Percentiles rank a stretch among this genome's conserved stretches.
phyloP scores from a whole-genome alignment of 441 rosid species.

The Sinapis alba region DNA sequence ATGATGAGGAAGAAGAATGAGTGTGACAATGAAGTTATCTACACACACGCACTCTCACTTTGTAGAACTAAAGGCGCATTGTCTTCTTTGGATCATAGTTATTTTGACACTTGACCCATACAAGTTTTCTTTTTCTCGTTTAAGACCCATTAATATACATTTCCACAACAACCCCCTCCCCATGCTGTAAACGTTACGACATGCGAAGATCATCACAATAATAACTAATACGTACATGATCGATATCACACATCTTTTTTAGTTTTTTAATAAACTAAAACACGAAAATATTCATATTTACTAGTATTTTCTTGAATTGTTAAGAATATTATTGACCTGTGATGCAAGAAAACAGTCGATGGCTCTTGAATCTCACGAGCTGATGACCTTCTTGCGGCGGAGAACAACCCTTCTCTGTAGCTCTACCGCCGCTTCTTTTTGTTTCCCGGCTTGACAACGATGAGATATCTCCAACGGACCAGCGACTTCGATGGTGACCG shows the following conservation, averaged over 20 bases:
- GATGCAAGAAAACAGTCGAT: not conserved
- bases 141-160: not conserved
- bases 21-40: not conserved
- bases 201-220: not conserved
- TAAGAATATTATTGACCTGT: not conserved
- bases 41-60: not conserved
- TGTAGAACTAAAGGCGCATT: not conserved
- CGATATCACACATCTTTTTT: not conserved
- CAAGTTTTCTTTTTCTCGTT: not conserved
- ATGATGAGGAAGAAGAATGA: not conserved
- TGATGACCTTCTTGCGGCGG: constrained; percentile 9
- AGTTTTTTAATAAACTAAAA: not conserved
- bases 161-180: not conserved
- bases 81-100: not conserved
- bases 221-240: not conserved
- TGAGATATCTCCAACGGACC: constrained; percentile 50
- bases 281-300: not conserved
- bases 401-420: constrained; percentile 2
- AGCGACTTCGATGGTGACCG: constrained; percentile 42
- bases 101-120: not conserved
- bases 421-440: not conserved
- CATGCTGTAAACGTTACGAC: not conserved
- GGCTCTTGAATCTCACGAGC: not conserved
- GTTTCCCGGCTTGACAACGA: constrained; percentile 15
- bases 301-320: not conserved